These are phyloP conservation scores for Neoboletus magnificus DNA, from an alignment of 768 basidiomycete species.

Conservation along the genomic window DNA sequence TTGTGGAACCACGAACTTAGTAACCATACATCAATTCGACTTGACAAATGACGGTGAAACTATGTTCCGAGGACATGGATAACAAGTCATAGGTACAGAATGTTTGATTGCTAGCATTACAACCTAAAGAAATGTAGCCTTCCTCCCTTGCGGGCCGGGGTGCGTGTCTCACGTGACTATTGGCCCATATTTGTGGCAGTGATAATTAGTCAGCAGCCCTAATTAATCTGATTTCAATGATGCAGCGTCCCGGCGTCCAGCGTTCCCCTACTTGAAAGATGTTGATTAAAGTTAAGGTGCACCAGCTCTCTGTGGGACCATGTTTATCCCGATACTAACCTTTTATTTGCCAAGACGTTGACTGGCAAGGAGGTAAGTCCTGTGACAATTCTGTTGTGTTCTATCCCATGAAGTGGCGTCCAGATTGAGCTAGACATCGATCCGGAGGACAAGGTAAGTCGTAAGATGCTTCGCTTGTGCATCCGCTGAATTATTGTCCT, in stretches of 20 bases:
- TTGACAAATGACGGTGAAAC: too few relatives aligned
- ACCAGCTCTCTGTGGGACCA: not conserved
- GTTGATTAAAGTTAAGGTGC: conserved; percentile 28
- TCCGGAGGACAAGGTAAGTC: conserved; percentile 73
- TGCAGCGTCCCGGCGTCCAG: not conserved
- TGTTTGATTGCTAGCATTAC: too few relatives aligned
- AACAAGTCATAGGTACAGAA: too few relatives aligned
- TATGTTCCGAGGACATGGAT: too few relatives aligned
- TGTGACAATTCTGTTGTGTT: not conserved
- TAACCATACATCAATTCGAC: too few relatives aligned
- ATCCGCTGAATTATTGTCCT: not conserved
- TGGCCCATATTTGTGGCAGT: not conserved
- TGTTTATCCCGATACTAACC: not conserved
- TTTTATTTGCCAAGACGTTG: conserved; percentile 35
- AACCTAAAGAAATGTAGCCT: too few relatives aligned
- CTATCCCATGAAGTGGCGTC: conserved; percentile 10
- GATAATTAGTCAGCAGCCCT: not conserved
- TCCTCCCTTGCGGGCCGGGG: too few relatives aligned
- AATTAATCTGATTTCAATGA: not conserved
- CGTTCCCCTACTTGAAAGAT: conserved; percentile 11
- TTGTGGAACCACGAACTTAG: too few relatives aligned
- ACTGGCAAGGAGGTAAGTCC: conserved; percentile 89
- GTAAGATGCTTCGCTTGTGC: not conserved
- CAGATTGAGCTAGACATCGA: conserved; percentile 97
- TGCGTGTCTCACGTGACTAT: not conserved